Percentiles rank a stretch among this genome's conserved stretches.
phyloP scores from a whole-genome alignment of 805 yeast genomes.

The Candida ortonii region DNA sequence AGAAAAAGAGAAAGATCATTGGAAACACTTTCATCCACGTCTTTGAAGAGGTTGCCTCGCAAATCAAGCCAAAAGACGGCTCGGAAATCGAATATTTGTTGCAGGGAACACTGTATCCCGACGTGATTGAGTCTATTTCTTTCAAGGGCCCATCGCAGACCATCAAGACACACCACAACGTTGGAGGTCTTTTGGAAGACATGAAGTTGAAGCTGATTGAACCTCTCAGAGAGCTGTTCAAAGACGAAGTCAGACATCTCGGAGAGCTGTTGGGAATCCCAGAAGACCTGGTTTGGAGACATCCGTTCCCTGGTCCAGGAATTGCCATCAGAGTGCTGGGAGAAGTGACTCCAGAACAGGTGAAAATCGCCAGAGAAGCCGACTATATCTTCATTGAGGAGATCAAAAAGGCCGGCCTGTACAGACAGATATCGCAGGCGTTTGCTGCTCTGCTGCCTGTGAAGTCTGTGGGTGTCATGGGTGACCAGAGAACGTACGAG shows the following conservation, averaged over 20 bases:
- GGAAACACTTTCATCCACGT: slow-evolving; percentile 97
- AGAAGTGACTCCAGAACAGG: slow-evolving; percentile 91
- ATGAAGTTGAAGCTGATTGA: slow-evolving; percentile 98
- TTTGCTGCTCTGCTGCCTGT: slow-evolving; percentile 97
- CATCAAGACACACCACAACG: slow-evolving; percentile 98
- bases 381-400: slow-evolving; percentile 95
- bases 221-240: slow-evolving; percentile 97
- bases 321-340: slow-evolving; percentile 97
- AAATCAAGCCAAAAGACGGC: slow-evolving; percentile 85
- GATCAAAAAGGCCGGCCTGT: slow-evolving; percentile 88
- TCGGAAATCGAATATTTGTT: slow-evolving; percentile 87
- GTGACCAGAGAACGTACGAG: slow-evolving; percentile 98
- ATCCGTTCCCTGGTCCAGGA: slow-evolving; percentile 99
- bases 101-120: slow-evolving; percentile 98
- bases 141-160: slow-evolving; percentile 99
- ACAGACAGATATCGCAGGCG: slow-evolving; percentile 92
- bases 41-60: slow-evolving; percentile 92
- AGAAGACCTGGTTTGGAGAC: slow-evolving; percentile 98
- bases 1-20: slow-evolving; percentile 96
- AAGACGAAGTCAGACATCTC: slow-evolving; percentile 96
- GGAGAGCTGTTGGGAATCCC: slow-evolving; percentile 96
- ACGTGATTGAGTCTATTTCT: slow-evolving; percentile 96
- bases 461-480: slow-evolving; percentile 99
- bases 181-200: slow-evolving; percentile 95
- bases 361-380: slow-evolving; percentile 95